These are phyloP conservation scores for Blastocystis sp. DNA, from an alignment of 352 stramenopile genomes.

Conservation along the genomic window DNA sequence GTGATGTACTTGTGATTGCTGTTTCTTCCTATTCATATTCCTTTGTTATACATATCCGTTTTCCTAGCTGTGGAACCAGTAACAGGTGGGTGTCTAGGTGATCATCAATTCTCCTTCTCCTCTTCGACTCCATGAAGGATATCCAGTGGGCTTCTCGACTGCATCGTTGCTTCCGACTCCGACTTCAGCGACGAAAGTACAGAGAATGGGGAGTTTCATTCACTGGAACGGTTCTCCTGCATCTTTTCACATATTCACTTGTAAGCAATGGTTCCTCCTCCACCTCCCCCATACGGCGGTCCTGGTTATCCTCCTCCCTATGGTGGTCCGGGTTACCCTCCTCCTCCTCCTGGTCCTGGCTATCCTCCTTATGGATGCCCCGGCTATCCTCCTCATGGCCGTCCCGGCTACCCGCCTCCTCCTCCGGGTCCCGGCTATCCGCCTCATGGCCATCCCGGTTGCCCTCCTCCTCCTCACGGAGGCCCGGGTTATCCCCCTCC, in stretches of 20 bases:
- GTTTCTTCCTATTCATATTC: background rate
- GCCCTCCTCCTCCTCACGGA: background rate
- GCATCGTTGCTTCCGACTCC: too few species aligned
- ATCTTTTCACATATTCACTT: too few species aligned
- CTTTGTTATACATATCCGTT: background rate
- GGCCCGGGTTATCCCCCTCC: background rate
- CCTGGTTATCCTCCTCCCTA: background rate
- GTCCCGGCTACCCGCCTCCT: background rate
- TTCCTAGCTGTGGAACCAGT: background rate
- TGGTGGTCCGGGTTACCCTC: background rate
- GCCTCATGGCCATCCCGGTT: background rate
- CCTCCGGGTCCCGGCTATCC: conserved; percentile 26
- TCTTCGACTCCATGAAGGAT: too few species aligned
- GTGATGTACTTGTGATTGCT: background rate
- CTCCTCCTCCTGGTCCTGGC: background rate
- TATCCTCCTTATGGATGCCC: background rate
- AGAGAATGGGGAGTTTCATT: too few species aligned
- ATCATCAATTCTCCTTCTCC: too few species aligned
- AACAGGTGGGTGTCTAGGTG: too few species aligned
- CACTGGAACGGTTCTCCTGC: too few species aligned
- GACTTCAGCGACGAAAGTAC: too few species aligned
- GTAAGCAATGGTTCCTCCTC: too few species aligned
- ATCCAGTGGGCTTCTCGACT: too few species aligned
- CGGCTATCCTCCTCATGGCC: background rate
- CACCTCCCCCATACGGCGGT: background rate